Conservation (phyloP, 805 yeast species). For the Saturnispora hagleri region DNA sequence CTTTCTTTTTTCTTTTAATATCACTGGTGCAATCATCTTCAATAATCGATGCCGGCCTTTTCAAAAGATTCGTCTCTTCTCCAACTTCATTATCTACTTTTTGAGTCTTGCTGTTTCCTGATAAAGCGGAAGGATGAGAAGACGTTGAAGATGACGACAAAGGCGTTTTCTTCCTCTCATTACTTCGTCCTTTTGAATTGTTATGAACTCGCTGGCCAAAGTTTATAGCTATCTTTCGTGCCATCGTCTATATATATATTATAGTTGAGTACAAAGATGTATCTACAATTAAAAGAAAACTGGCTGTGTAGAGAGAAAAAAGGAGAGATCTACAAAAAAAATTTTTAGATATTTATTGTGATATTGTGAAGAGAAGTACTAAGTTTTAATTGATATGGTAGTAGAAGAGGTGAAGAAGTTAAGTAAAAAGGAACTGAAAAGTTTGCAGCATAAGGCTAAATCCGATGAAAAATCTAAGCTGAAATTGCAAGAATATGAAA, state of each 20-base stretch:
- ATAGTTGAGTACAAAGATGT: not conserved
- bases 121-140: not conserved
- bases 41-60: not conserved
- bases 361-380: not conserved
- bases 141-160: not conserved
- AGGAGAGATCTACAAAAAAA: not conserved
- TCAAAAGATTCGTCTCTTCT: not conserved
- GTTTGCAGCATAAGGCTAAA: conserved; percentile 43
- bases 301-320: not conserved
- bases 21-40: not conserved
- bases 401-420: conserved; percentile 31
- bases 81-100: not conserved
- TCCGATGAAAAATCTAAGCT: conserved; percentile 29
- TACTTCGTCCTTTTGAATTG: not conserved
- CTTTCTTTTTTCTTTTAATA: not conserved
- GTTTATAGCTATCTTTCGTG: conserved; percentile 12
- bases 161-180: not conserved
- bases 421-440: conserved; percentile 59
- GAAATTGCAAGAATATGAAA: conserved; percentile 25
- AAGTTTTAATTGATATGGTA: not conserved
- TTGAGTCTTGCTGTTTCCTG: not conserved
- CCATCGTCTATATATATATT: conserved; percentile 4
- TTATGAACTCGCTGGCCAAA: not conserved
- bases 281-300: not conserved
- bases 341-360: not conserved